These are phyloP conservation scores for Aspergillus ostianus DNA, from an alignment of 495 filamentous ascomycete genomes.

Conservation along the genomic window DNA sequence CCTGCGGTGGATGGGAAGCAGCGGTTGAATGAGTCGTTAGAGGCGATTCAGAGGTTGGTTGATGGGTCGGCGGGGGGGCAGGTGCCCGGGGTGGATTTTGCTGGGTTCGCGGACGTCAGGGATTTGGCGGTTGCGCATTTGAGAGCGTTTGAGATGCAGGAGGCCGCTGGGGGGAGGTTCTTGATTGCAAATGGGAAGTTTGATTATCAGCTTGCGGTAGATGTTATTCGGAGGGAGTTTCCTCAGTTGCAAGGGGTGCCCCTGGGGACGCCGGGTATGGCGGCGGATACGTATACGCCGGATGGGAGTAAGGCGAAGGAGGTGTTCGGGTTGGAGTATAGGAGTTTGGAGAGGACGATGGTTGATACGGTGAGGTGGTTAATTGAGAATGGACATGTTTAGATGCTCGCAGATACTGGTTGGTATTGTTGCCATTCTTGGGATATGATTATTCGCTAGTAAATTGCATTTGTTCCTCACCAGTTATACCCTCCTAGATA, in stretches of 20 bases:
- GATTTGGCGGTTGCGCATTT: constrained; percentile 62
- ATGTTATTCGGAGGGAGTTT: constrained; percentile 57
- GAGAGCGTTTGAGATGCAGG: constrained; percentile 53
- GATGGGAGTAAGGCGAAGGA: constrained; percentile 44
- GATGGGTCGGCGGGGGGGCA: background rate
- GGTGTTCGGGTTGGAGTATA: constrained; percentile 50
- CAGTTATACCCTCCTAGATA: no score
- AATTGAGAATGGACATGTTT: background rate
- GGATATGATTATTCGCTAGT: no score
- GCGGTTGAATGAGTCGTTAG: constrained; percentile 60
- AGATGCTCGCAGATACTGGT: no score
- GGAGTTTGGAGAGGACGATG: constrained; percentile 44
- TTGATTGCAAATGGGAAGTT: constrained; percentile 56
- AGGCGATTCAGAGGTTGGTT: constrained; percentile 49
- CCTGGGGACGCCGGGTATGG: constrained; percentile 29
- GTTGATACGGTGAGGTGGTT: constrained; percentile 39
- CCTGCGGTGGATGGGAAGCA: constrained; percentile 52
- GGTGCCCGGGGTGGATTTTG: constrained; percentile 48
- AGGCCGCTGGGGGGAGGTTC: constrained; percentile 59
- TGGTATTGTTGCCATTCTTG: no score
- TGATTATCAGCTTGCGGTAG: constrained; percentile 52
- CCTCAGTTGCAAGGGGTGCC: constrained; percentile 55
- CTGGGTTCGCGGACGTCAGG: constrained; percentile 55
- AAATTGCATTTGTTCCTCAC: no score
- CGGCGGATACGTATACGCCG: constrained; percentile 36